Base-by-base conservation (phyloP, 805 yeast genomes). In the Kuraishia floccosa region DNA sequence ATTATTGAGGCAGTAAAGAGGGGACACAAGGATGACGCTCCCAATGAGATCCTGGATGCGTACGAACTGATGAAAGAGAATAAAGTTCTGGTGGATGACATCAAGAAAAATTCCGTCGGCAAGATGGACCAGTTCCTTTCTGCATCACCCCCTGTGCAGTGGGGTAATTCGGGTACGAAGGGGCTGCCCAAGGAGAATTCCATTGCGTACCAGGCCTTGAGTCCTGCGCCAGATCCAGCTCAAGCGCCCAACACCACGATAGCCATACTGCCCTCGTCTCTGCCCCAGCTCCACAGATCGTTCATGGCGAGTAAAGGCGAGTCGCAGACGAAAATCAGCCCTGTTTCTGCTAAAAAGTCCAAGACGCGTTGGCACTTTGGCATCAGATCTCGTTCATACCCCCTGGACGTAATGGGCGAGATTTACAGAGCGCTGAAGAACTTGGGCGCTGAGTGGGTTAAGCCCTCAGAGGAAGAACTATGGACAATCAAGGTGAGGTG, bases 321-420 rank as follows among this genome's bases (percentile, higher is more conserved):
- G 28, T 51, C 47, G 31, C 28, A 53, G 14, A 50, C 53, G 11
- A 38, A 54, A 14, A 43, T 56, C n/a, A 60, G 60, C 25, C 58
- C 72, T 6, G 67, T 75, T 31, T 56, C 70, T 0, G 66, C 80
- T 28, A 86, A 89, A 53, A 85, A 84, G 52, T 81, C 89, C 38
- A 89, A 86, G 56, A 84, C 95, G 5, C 76, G 94, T 55, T 91
- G 98, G 98, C 98, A 91, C 62, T 91, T 91, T 50, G 98, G 98
- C 41, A 91, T 91, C 37, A 68, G 98, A 50, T 85, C 96, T 6
- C 68, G 96, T 46, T 84, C 96, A 1, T 91, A 91, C 50, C 97
- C 98, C 21, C 64, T 91, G 43, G 98, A 91, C 54, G 98, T 91
- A 3, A 91, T 91, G 97, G 96, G 96, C 17, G 98, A 91, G 52